Evolutionary conservation across 805 yeast species (phyloP).

Genomic region (Metschnikowia colocasiae): DNA sequence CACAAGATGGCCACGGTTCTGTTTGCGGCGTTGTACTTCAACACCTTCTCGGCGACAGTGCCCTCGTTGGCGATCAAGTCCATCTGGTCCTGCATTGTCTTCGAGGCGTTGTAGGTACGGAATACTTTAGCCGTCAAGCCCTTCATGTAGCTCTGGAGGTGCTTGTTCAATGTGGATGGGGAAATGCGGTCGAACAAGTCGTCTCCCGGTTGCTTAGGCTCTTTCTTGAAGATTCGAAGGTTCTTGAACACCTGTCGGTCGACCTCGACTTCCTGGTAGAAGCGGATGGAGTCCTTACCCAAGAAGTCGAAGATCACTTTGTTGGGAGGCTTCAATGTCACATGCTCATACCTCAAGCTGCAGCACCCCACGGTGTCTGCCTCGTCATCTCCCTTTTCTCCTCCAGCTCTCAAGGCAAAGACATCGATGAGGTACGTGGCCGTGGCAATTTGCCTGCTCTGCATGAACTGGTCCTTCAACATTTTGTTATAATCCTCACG

Average conservation of each 20-base stretch:
- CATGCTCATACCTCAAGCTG: slow-evolving; percentile 86
- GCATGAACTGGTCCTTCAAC: slow-evolving; percentile 72
- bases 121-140: slow-evolving; percentile 95
- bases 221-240: slow-evolving; percentile 77
- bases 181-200: slow-evolving; percentile 87
- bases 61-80: slow-evolving; percentile 84
- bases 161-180: slow-evolving; percentile 78
- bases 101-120: slow-evolving; percentile 95
- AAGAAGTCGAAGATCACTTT: slow-evolving; percentile 85
- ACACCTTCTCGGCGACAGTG: slow-evolving; percentile 80
- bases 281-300: slow-evolving; percentile 94
- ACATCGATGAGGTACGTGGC: slow-evolving; percentile 91
- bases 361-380: slow-evolving; percentile 99
- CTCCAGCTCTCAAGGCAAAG: slow-evolving; percentile 95
- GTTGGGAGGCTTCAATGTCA: slow-evolving; percentile 79
- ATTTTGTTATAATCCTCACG: slow-evolving; percentile 69
- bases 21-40: slow-evolving; percentile 89
- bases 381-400: slow-evolving; percentile 94
- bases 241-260: slow-evolving; percentile 90
- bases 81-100: slow-evolving; percentile 93
- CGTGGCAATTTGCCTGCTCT: slow-evolving; percentile 86
- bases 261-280: slow-evolving; percentile 88
- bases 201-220: slow-evolving; percentile 89
- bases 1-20: slow-evolving; percentile 93
- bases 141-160: slow-evolving; percentile 83